Percentiles rank a stretch among this genome's conserved stretches.
phyloP scores from a whole-genome alignment of 768 basidiomycete species.

The Trametes maxima region DNA sequence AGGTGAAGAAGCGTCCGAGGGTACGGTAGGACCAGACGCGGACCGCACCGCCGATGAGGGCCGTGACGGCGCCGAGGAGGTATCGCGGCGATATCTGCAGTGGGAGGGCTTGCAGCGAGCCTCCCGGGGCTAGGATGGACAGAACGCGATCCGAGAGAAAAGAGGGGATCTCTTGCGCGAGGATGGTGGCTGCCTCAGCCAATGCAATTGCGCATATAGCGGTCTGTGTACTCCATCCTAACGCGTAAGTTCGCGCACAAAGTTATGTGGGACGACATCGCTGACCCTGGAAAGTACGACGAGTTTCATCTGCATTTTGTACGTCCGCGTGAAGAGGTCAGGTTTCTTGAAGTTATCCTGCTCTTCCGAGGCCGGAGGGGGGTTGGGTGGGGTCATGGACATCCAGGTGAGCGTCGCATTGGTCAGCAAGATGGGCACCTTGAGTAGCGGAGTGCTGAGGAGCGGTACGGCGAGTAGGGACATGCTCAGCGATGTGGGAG shows the following conservation, averaged over 20 bases:
- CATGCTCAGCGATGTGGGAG: neutral
- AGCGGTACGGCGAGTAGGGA: neutral
- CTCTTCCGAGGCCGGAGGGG: neutral
- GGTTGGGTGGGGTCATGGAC: neutral
- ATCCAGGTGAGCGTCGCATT: neutral
- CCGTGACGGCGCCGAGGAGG: neutral
- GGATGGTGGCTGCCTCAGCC: neutral
- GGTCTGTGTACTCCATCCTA: neutral
- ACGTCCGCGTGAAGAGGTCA: neutral
- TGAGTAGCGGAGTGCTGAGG: neutral
- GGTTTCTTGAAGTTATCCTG: neutral
- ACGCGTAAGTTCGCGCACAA: neutral
- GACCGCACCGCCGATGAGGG: neutral
- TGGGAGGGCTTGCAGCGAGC: neutral
- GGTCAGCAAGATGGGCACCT: neutral
- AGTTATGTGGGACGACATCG: too few relatives aligned
- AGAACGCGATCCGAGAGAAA: neutral
- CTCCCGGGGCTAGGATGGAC: neutral
- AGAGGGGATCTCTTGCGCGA: neutral
- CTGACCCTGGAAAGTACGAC: neutral
- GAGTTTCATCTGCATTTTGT: neutral
- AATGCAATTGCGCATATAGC: neutral
- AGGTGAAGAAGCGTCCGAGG: conserved; percentile 17
- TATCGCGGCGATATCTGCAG: neutral
- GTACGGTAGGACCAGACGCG: conserved; percentile 4